phyloP scores from a whole-genome alignment of 2,329 filamentous ascomycete genomes.

The Cladosporium sp. region DNA sequence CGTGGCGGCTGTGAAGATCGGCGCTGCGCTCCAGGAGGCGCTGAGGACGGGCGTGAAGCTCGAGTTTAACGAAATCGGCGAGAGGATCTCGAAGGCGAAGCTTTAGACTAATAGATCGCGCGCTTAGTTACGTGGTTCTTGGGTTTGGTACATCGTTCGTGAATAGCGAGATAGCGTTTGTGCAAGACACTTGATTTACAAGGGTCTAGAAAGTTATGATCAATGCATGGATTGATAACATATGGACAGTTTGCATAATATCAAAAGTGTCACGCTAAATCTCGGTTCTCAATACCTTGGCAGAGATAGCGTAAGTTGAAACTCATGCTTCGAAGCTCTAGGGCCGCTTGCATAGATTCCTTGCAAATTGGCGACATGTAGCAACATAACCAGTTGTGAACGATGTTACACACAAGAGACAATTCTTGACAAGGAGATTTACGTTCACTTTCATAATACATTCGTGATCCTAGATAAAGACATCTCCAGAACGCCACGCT shows the following conservation, averaged over 20 bases:
- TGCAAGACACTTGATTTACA: neutral
- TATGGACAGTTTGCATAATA: neutral
- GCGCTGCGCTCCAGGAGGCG: constrained; percentile 57
- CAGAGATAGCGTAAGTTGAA: neutral
- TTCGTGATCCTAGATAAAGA: neutral
- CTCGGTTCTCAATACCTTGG: neutral
- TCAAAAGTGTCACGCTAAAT: neutral
- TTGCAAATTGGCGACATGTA: neutral
- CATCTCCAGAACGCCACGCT: neutral
- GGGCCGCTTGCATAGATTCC: neutral
- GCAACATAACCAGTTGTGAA: neutral
- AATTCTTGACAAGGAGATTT: neutral
- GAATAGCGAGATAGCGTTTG: neutral
- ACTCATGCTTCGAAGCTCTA: neutral
- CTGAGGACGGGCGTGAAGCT: constrained; percentile 59
- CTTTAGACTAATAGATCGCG: neutral
- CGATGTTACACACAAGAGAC: neutral
- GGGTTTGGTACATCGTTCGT: neutral
- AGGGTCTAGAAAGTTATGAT: neutral
- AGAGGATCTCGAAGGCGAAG: constrained; percentile 22
- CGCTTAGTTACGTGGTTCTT: neutral
- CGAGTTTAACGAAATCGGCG: constrained; percentile 39
- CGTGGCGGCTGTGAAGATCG: constrained; percentile 43
- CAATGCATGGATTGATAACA: neutral
- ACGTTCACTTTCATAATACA: neutral